These are phyloP conservation scores for Phytopythium aichiense DNA, from an alignment of 352 stramenopile species.

Conservation along the genomic window DNA sequence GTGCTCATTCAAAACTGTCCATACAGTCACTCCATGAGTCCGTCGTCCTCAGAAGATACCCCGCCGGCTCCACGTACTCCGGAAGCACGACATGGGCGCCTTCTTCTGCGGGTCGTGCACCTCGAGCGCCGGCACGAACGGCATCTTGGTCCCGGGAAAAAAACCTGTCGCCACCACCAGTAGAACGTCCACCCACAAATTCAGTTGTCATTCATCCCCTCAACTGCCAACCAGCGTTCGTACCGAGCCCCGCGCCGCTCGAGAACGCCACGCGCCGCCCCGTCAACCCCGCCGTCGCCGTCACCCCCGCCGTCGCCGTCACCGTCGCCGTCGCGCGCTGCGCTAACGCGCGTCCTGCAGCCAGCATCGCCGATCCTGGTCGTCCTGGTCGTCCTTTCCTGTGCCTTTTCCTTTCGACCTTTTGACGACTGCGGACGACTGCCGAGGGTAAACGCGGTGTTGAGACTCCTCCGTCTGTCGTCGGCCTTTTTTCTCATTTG, in stretches of 20 bases:
- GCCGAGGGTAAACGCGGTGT: not conserved
- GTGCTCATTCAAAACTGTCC: constrained; percentile 78
- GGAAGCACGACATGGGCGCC: constrained; percentile 86
- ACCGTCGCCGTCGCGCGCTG: not conserved
- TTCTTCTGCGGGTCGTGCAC: constrained; percentile 86
- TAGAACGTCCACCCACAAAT: not conserved
- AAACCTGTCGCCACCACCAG: not conserved
- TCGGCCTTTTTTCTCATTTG: not conserved
- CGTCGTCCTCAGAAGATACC: not conserved
- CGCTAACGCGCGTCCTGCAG: not conserved
- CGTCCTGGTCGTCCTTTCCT: not conserved
- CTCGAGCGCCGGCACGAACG: constrained; percentile 84
- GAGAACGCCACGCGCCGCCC: not conserved
- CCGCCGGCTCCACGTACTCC: constrained; percentile 50
- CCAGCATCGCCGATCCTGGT: not conserved
- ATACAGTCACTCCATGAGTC: not conserved
- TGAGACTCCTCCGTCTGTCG: not conserved
- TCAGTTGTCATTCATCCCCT: not conserved
- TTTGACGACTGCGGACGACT: not conserved
- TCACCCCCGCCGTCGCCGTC: not conserved
- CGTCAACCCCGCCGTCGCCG: not conserved
- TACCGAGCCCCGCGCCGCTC: not conserved
- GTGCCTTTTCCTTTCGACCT: not conserved
- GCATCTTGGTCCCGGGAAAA: constrained; percentile 85
- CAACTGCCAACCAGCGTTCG: not conserved